Conservation (phyloP, 2,329 filamentous ascomycete genomes). For the Myrmaecium sp. region DNA sequence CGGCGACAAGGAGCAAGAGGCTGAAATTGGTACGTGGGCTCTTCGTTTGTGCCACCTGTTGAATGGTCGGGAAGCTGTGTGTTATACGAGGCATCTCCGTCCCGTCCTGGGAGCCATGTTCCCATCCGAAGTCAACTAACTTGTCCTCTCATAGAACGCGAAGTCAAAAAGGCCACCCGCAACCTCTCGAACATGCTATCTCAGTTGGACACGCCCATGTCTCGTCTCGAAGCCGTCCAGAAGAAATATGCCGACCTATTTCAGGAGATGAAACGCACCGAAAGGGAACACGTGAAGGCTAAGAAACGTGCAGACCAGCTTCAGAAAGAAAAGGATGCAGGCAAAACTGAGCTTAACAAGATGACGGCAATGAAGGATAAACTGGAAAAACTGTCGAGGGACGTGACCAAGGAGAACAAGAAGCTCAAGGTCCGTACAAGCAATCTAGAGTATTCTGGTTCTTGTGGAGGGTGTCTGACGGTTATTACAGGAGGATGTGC, state of each 20-base stretch:
- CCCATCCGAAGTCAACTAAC: conserved; percentile 6
- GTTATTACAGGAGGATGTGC: conserved; percentile 63
- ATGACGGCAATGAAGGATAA: conserved; percentile 87
- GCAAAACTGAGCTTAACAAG: conserved; percentile 75
- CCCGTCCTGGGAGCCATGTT: conserved; percentile 1
- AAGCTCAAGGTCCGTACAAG: conserved; percentile 74
- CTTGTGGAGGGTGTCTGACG: not conserved
- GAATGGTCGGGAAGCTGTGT: conserved; percentile 8
- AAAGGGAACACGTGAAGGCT: conserved; percentile 86
- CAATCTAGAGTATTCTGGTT: not conserved
- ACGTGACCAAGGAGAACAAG: conserved; percentile 93
- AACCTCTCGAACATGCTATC: conserved; percentile 73
- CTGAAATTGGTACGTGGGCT: conserved; percentile 66
- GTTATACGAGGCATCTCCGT: not conserved
- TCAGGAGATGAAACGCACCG: conserved; percentile 86
- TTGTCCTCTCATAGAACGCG: conserved; percentile 54
- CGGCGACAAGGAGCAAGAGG: conserved; percentile 86
- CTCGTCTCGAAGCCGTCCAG: conserved; percentile 78
- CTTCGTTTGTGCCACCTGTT: conserved; percentile 4
- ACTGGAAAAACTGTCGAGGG: conserved; percentile 85
- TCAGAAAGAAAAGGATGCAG: conserved; percentile 91
- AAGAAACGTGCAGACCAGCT: conserved; percentile 89
- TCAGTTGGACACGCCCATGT: conserved; percentile 80
- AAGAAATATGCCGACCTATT: conserved; percentile 84
- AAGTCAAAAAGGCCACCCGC: conserved; percentile 85